A percentile compares a stretch with the other conserved stretches of the same genome.
phyloP scores from a whole-genome alignment of 176 grass and related monocot species.

The Eleusine indica region DNA sequence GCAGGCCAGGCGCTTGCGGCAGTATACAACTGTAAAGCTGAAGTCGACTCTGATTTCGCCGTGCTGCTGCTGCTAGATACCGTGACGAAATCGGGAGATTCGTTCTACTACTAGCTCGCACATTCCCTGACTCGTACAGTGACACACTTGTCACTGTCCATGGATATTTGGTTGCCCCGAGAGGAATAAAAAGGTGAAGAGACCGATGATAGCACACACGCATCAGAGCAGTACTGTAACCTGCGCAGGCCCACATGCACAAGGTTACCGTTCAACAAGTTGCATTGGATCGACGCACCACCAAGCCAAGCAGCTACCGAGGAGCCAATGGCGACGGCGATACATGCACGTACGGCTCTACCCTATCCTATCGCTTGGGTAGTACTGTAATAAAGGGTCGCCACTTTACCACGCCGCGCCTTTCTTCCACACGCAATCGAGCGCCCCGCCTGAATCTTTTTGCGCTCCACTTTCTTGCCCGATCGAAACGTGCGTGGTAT shows the following conservation, averaged over 20 bases:
- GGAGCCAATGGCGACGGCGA: not conserved
- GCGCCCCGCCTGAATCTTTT: slow-evolving; percentile 35
- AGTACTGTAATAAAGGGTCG: not conserved
- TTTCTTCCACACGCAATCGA: slow-evolving; percentile 32
- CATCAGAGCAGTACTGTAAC: not conserved
- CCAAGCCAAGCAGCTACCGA: not conserved
- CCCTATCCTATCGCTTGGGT: not conserved
- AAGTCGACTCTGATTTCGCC: not conserved
- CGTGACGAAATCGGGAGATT: not conserved
- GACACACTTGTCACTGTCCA: not conserved
- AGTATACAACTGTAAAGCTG: slow-evolving; percentile 37
- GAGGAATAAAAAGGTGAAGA: not conserved
- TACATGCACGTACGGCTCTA: slow-evolving; percentile 17
- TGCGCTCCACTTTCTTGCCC: not conserved
- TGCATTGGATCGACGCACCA: not conserved
- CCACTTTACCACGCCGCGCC: slow-evolving; percentile 32
- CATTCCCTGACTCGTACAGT: not conserved
- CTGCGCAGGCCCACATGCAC: not conserved
- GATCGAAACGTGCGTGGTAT: not conserved
- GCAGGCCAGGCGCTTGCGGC: not conserved
- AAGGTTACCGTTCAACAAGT: not conserved
- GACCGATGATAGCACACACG: not conserved
- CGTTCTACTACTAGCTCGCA: not conserved
- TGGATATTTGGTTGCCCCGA: not conserved
- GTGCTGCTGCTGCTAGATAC: not conserved